A percentile compares a stretch with the other conserved stretches of the same genome.
Conservation (phyloP, 2,329 filamentous ascomycete species). For the Fonsecaea multimorphosa region DNA sequence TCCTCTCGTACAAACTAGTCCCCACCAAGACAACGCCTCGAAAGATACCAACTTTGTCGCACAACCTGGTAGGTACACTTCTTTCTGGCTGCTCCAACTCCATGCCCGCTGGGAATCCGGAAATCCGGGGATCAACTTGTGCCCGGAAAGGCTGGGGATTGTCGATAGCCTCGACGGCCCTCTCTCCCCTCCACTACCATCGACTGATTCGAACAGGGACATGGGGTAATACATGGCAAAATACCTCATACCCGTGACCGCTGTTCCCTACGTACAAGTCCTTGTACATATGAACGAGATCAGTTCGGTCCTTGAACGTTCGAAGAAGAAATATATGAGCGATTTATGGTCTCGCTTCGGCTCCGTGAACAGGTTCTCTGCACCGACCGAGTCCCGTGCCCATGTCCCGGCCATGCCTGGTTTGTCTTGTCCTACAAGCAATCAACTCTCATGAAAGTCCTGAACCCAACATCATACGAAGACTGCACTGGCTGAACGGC, state of each 20-base stretch:
- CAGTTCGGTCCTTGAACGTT: slow-evolving; percentile 12
- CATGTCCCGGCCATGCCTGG: slow-evolving; percentile 2
- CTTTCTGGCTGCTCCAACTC: neutral
- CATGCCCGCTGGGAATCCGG: neutral
- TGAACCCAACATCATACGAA: neutral
- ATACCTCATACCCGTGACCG: neutral
- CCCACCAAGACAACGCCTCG: neutral
- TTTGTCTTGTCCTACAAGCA: neutral
- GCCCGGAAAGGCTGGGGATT: neutral
- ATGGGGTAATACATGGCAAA: neutral
- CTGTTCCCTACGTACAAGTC: neutral
- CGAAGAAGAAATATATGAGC: slow-evolving; percentile 26
- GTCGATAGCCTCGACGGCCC: neutral
- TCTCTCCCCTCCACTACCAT: neutral
- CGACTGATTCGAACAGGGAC: neutral
- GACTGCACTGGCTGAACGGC: neutral
- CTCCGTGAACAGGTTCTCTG: slow-evolving; percentile 1
- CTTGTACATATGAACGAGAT: neutral
- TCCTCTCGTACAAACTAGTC: neutral
- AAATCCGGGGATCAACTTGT: neutral
- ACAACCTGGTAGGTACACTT: neutral
- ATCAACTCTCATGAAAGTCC: neutral
- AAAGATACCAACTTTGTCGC: neutral
- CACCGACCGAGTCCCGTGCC: neutral
- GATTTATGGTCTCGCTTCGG: slow-evolving; percentile 27